Evolutionary conservation across 2,329 filamentous ascomycete species (phyloP).

Genomic region (Colletotrichum incanum): DNA sequence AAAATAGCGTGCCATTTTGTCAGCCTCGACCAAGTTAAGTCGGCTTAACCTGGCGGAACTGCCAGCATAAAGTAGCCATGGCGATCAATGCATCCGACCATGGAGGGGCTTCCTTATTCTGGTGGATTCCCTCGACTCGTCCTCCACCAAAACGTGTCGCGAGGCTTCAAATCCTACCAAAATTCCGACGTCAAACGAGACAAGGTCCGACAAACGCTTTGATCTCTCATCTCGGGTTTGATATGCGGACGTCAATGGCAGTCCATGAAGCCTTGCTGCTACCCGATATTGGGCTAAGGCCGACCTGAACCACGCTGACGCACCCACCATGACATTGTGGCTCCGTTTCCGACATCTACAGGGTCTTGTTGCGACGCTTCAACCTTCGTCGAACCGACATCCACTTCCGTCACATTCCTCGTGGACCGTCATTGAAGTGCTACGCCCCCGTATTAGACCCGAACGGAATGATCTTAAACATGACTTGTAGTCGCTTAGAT

Average conservation of each 20-base stretch:
- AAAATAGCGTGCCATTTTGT: conserved; percentile 37
- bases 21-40: conserved; percentile 28
- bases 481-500: conserved; percentile 24
- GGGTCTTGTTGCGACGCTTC: conserved; percentile 4
- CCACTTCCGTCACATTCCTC: conserved; percentile 34
- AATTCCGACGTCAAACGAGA: conserved; percentile 14
- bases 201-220: conserved; percentile 30
- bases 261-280: conserved; percentile 19
- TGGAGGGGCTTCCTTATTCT: conserved; percentile 17
- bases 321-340: conserved; percentile 6
- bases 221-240: conserved; percentile 25
- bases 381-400: conserved; percentile 11
- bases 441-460: conserved; percentile 9
- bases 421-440: conserved; percentile 19
- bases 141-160: background rate
- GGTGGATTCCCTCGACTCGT: conserved; percentile 11
- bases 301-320: conserved; percentile 1
- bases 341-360: conserved; percentile 19
- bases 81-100: conserved; percentile 38
- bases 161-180: conserved; percentile 13
- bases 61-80: conserved; percentile 35
- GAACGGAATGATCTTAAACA: conserved; percentile 11
- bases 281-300: conserved; percentile 4
- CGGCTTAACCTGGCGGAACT: conserved; percentile 5
- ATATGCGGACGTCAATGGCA: conserved; percentile 26